Base-by-base conservation (phyloP, 805 yeast species). In the Ogataea polymorpha region DNA sequence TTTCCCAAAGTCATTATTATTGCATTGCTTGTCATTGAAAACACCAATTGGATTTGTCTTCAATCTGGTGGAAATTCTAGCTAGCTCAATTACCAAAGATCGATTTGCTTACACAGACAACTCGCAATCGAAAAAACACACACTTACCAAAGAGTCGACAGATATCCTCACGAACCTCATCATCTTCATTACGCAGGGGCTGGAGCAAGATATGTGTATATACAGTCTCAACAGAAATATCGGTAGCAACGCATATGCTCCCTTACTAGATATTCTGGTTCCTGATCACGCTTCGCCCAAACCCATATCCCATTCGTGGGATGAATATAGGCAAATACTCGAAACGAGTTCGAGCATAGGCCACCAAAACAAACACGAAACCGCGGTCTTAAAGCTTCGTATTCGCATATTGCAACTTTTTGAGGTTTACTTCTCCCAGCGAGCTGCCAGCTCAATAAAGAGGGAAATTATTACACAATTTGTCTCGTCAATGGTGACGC, bases 151-250 rank as follows among this genome's bases (percentile, higher is more conserved):
- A 38, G 40, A 54, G 14, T 31, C 51, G 18, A 49, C 52, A n/a
- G 51, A 46, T 27, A 35, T 57, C 7, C 24, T 58, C n/a, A 39
- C 48, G 4, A 54, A 50, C 39, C 37, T 55, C 35, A 49, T 53
- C 15, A 46, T 55, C 2, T 41, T 58, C 18, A 30, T 63, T 29
- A 54, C 70, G 11, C 68, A 70, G 17, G 79, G 73, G 6, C 54
- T 71, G 3, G 68, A 70, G 0, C 51, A 63, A 4, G 72, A 68
- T 44, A 69, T 74, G 50, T 61, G 67, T 50, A 63, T 77, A 33
- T 74, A 64, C 49, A 85, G 86, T 0, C 58, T 81, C 34, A 80
- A 77, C 53, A 54, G 82, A 42, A 46, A 68, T 3, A 39, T 77
- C 23, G 86, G 86, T 0, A 74, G 75, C 48, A 77, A 75, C 44